Percentiles rank a stretch among this genome's conserved stretches.
Conservation (phyloP, 1,284 basidiomycete species). For the Thecaphora frezii region DNA sequence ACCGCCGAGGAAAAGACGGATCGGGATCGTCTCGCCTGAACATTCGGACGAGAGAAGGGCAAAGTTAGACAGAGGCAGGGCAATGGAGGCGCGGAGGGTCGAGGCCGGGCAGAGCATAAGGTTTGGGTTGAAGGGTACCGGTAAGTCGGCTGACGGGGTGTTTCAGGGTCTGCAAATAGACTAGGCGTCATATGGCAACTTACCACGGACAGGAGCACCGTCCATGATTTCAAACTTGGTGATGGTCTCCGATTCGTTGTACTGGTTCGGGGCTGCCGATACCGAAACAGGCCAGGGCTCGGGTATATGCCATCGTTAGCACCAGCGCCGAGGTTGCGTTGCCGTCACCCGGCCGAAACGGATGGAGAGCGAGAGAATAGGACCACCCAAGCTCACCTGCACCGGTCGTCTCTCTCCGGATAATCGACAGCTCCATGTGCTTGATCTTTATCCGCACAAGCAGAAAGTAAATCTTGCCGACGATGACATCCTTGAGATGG, state of each 20-base stretch:
- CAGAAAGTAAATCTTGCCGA: conserved; percentile 98
- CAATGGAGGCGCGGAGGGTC: too few relatives aligned
- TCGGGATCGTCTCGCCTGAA: conserved; percentile 92
- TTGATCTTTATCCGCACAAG: conserved; percentile 99
- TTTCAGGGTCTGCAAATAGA: background rate
- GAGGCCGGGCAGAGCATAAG: too few relatives aligned
- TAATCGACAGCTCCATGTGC: conserved; percentile 98
- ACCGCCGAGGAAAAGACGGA: conserved; percentile 93
- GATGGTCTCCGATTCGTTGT: conserved; percentile 98
- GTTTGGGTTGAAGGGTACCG: too few relatives aligned
- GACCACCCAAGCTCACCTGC: background rate
- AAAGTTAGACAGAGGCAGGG: background rate
- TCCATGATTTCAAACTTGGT: conserved; percentile 98
- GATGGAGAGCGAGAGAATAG: background rate
- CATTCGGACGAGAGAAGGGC: background rate
- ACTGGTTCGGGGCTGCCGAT: conserved; percentile 79
- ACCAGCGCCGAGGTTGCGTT: too few relatives aligned
- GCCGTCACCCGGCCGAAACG: too few relatives aligned
- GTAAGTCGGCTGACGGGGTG: background rate
- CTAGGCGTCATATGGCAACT: conserved; percentile 24
- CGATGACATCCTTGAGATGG: conserved; percentile 97
- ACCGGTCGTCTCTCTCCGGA: conserved; percentile 93
- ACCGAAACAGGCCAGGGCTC: too few relatives aligned
- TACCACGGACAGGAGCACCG: conserved; percentile 70
- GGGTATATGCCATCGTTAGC: too few relatives aligned